These are phyloP conservation scores for Trichoderma erinaceum DNA, from an alignment of 495 filamentous ascomycete species.

Conservation along the genomic window DNA sequence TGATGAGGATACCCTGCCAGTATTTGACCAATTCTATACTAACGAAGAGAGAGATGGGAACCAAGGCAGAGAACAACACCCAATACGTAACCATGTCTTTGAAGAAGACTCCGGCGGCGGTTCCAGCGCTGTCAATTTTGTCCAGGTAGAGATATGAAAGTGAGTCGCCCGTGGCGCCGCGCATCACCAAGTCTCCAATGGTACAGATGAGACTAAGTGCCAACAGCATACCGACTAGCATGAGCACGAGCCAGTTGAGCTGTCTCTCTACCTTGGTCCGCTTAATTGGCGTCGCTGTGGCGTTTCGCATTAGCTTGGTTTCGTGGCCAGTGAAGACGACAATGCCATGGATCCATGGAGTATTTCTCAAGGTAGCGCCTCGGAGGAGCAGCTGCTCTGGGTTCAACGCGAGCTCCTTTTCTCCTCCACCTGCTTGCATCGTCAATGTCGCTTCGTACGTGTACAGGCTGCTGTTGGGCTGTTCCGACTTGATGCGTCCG, in stretches of 20 bases:
- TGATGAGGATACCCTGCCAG: constrained; percentile 93
- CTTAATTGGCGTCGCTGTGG: constrained; percentile 96
- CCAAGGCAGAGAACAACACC: constrained; percentile 96
- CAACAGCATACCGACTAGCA: constrained; percentile 80
- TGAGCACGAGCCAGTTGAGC: constrained; percentile 88
- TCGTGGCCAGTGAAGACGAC: constrained; percentile 99
- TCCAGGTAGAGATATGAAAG: constrained; percentile 69
- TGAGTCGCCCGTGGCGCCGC: constrained; percentile 49
- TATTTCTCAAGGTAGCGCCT: constrained; percentile 92
- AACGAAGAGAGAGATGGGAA: constrained; percentile 96
- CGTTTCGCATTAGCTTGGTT: constrained; percentile 98
- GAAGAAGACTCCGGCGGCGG: constrained; percentile 74
- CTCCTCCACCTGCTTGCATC: constrained; percentile 85
- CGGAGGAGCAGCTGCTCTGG: constrained; percentile 69
- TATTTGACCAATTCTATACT: constrained; percentile 98
- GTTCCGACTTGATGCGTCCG: constrained; percentile 85
- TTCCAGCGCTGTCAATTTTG: constrained; percentile 31
- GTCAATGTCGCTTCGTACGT: constrained; percentile 97
- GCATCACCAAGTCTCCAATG: constrained; percentile 80
- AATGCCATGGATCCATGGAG: constrained; percentile 93
- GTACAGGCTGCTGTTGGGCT: constrained; percentile 97
- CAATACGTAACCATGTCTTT: constrained; percentile 96
- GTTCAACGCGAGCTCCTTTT: constrained; percentile 81
- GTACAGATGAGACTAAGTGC: constrained; percentile 81
- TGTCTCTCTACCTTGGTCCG: constrained; percentile 88